Evolutionary conservation across 1,284 basidiomycete genomes (phyloP), one percentile per base, ranked within the genome.

Genomic region (Xerocomus amazonicus): DNA sequence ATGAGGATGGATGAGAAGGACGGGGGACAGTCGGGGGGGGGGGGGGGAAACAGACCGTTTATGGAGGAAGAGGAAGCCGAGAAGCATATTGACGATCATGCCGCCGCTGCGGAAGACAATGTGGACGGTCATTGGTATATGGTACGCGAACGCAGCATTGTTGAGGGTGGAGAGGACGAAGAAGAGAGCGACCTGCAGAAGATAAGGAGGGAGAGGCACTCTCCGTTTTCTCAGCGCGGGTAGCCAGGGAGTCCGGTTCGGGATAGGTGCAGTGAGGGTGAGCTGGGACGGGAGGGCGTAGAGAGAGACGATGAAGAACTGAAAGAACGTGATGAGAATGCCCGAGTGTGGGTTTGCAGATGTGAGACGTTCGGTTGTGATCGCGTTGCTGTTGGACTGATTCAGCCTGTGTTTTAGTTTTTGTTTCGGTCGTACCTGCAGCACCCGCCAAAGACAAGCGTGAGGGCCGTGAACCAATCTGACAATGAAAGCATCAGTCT

Each of bases 81-180:
- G 72, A 9, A 87, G 37, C 79, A 93, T 83, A 59, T 85, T 90
- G 41, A 91, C 70, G n/a, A 88, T 78, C 60, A 92, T 70, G n/a
- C 93, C 94, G 1, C 90, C 93, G 58, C 90, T 92, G 33, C 94
- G 78, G 63, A 97, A 97, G 51, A 97, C 90, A 66, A 97, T 97
- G 67, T 97, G 94, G 1, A 97, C 87, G 0, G 90, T 73, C 81
- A 97, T 91, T 13, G 94, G 93, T 50, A 97, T 88, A 51, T 79
- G 70, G 60, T 82, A 93, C 4, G 82, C 89, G 65, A 97, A 97
- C 1, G 92, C 94, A 23, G 81, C 82, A 69, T 97, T 97, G 71
- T 97, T 97, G 59, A 97, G 73, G 48, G 86, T 65, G n/a, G 88
- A 92, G 49, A 93, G 79, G 7, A 78, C 67, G 53, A 90, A 86